These are phyloP conservation scores for Bathelium albidoporum DNA, from an alignment of 495 filamentous ascomycete genomes.

Conservation along the genomic window DNA sequence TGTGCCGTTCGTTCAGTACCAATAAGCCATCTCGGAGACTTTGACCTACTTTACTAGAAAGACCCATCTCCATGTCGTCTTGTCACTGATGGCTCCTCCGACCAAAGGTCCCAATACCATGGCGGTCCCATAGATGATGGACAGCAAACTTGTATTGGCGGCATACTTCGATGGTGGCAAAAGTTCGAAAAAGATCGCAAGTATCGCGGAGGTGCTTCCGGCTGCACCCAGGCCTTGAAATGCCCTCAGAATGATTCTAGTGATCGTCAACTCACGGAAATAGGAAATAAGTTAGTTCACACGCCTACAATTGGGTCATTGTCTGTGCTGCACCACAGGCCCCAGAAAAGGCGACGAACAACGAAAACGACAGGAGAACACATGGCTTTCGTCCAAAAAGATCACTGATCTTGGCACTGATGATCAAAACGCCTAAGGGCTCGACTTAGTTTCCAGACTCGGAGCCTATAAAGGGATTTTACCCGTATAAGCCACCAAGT, in stretches of 20 bases:
- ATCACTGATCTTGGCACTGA: slow-evolving; percentile 15
- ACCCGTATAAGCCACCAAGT: neutral
- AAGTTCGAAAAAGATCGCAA: neutral
- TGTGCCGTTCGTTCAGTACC: neutral
- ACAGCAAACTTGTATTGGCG: neutral
- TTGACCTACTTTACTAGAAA: slow-evolving; percentile 8
- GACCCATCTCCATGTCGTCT: slow-evolving; percentile 9
- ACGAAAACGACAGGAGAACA: slow-evolving; percentile 7
- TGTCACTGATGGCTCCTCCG: neutral
- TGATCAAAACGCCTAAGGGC: neutral
- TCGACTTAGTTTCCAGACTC: neutral
- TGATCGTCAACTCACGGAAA: neutral
- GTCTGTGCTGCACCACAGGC: slow-evolving; percentile 21
- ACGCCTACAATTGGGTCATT: slow-evolving; percentile 18
- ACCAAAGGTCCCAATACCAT: neutral
- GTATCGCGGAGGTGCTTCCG: neutral
- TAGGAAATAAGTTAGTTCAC: neutral
- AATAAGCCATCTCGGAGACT: neutral
- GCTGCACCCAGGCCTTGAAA: slow-evolving; percentile 8
- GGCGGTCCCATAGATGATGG: neutral
- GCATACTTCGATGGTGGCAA: neutral
- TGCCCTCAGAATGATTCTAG: slow-evolving; percentile 16
- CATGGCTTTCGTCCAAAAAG: slow-evolving; percentile 15
- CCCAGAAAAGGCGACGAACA: slow-evolving; percentile 17
- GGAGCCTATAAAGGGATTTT: neutral